These are phyloP conservation scores for Cercospora brassicicola DNA, from an alignment of 2,329 filamentous ascomycete species.

Conservation along the genomic window DNA sequence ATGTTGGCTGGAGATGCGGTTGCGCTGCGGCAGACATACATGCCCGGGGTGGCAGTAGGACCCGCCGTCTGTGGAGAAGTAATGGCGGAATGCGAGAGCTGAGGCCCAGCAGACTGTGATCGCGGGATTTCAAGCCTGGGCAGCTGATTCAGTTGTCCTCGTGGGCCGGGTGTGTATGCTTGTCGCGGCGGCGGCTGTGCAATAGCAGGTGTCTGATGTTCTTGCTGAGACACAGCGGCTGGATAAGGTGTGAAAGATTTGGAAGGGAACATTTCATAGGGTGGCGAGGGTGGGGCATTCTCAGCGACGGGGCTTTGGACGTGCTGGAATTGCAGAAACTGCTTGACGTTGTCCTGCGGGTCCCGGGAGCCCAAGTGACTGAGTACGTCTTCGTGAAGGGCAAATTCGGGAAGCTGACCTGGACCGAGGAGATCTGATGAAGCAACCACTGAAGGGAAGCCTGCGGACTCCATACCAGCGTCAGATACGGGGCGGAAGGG, in stretches of 20 bases:
- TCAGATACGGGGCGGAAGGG: conserved; percentile 68
- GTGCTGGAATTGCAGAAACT: conserved; percentile 86
- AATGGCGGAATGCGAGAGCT: conserved; percentile 30
- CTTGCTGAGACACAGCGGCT: conserved; percentile 23
- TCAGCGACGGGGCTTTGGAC: conserved; percentile 48
- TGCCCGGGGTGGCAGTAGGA: conserved; percentile 26
- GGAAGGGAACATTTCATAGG: conserved; percentile 39
- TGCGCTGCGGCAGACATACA: conserved; percentile 49
- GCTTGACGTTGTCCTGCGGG: conserved; percentile 87
- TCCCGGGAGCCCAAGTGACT: conserved; percentile 70
- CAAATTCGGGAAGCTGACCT: conserved; percentile 61
- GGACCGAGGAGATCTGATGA: conserved; percentile 88
- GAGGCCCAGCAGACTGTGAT: conserved; percentile 41
- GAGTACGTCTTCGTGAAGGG: conserved; percentile 71
- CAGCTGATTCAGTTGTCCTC: conserved; percentile 55
- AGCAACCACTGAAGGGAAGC: conserved; percentile 72
- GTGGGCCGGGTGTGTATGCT: conserved; percentile 45
- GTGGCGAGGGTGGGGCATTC: conserved; percentile 68
- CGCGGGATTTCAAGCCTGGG: conserved; percentile 59
- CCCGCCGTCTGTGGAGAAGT: conserved; percentile 33
- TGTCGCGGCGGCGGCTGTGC: conserved; percentile 40
- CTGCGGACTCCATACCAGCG: conserved; percentile 39
- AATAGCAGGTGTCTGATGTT: conserved; percentile 31
- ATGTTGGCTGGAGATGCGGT: conserved; percentile 53
- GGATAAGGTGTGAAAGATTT: conserved; percentile 32